phyloP scores from a whole-genome alignment of 2,329 filamentous ascomycete genomes.

The Fusarium camptoceras region DNA sequence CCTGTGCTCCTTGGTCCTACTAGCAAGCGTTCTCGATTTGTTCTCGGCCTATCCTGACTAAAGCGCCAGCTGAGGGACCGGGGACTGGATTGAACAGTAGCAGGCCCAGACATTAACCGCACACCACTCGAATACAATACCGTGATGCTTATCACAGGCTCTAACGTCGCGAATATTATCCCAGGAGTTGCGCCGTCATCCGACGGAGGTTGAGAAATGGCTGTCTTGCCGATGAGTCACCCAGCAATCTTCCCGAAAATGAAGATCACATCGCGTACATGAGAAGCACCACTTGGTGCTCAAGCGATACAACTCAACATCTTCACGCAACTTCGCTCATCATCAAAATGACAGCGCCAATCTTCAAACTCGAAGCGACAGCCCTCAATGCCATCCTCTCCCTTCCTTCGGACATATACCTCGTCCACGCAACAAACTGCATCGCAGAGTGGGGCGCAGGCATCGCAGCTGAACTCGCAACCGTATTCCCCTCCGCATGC shows the following conservation, averaged over 20 bases:
- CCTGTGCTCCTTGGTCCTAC: background rate
- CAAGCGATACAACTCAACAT: background rate
- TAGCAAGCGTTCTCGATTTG: rapidly evolving
- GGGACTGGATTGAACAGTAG: rapidly evolving
- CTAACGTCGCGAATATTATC: rapidly evolving
- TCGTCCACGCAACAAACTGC: slow-evolving; percentile 51
- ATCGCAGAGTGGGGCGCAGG: slow-evolving; percentile 49
- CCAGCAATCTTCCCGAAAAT: background rate
- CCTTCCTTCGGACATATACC: slow-evolving; percentile 31
- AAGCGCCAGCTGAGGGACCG: rapidly evolving
- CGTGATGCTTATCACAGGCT: rapidly evolving
- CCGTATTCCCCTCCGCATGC: slow-evolving; percentile 45
- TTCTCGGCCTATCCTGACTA: rapidly evolving
- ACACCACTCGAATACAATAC: rapidly evolving
- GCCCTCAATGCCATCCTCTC: slow-evolving; percentile 31
- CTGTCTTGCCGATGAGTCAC: slow-evolving; percentile 9
- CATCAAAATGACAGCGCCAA: slow-evolving; percentile 12
- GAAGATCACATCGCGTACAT: background rate
- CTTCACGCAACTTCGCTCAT: background rate
- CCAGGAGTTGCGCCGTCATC: too few species aligned
- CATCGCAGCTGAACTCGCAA: slow-evolving; percentile 45
- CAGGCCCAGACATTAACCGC: background rate
- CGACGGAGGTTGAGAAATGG: background rate
- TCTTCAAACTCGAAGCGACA: slow-evolving; percentile 24
- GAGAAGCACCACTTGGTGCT: background rate